A percentile compares a stretch with the other conserved stretches of the same genome.
phyloP scores from a whole-genome alignment of 108 stramenopile genomes.

The Aurantiochytrium sp. region DNA sequence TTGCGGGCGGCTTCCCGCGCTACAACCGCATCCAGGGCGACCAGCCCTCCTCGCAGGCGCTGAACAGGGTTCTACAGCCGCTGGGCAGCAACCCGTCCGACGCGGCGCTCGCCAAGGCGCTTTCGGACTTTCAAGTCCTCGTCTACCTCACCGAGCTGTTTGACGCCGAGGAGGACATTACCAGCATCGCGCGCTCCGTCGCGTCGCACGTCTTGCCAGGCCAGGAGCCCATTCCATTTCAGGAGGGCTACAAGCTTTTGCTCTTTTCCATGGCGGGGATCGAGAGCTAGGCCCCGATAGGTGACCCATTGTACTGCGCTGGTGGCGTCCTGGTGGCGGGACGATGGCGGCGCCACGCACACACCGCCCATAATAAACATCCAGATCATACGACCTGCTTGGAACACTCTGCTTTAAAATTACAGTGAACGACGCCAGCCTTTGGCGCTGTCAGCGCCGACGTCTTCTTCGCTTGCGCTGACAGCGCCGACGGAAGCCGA shows the following conservation, averaged over 20 bases:
- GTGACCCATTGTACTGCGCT: neutral
- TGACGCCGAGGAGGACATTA: neutral
- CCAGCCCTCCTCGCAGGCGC: neutral
- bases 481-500: neutral
- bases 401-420: neutral
- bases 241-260: neutral
- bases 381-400: too few relatives aligned
- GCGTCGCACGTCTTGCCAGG: neutral
- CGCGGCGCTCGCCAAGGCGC: neutral
- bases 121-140: slow-evolving; percentile 1
- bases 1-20: slow-evolving; percentile 27
- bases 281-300: neutral
- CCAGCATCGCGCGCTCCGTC: neutral
- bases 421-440: too few relatives aligned
- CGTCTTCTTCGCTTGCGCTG: neutral
- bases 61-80: neutral
- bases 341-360: too few relatives aligned
- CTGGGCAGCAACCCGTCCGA: neutral
- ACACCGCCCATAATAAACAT: too few relatives aligned
- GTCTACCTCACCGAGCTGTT: neutral
- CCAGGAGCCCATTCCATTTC: neutral
- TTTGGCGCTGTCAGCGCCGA: too few relatives aligned
- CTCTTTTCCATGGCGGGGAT: neutral
- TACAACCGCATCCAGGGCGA: neutral
- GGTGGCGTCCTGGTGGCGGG: too few relatives aligned